A percentile compares a stretch with the other conserved stretches of the same genome.
phyloP scores from a whole-genome alignment of 345 rosid genomes.

The Camelina neglecta region DNA sequence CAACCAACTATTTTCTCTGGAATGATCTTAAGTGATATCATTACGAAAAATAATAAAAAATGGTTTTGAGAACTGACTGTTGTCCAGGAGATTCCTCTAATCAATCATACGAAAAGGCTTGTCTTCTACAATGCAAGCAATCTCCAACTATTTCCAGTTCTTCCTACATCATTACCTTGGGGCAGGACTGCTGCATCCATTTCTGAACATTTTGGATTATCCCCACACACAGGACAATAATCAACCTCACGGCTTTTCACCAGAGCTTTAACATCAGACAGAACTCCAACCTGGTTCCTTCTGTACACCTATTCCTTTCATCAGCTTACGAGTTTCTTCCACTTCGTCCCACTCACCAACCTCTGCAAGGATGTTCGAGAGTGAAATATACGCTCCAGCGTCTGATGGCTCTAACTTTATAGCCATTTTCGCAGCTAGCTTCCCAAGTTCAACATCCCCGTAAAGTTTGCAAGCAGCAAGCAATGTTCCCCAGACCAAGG shows the following conservation, averaged over 20 bases:
- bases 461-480: conserved; percentile 81
- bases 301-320: conserved; percentile 59
- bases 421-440: conserved; percentile 63
- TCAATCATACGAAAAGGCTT: neutral
- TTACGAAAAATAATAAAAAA: neutral
- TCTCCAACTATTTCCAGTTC: neutral
- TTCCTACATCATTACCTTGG: conserved; percentile 1
- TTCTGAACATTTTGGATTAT: conserved; percentile 12
- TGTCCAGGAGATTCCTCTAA: neutral
- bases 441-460: conserved; percentile 74
- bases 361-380: conserved; percentile 79
- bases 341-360: conserved; percentile 82
- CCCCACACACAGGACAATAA: conserved; percentile 7
- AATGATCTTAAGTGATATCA: conserved; percentile 3
- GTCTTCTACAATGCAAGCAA: conserved; percentile 4
- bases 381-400: conserved; percentile 68
- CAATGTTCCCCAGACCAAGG: conserved; percentile 76
- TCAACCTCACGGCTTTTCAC: conserved; percentile 10
- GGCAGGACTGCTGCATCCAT: conserved; percentile 6
- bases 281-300: conserved; percentile 80
- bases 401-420: conserved; percentile 59
- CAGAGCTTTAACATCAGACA: conserved; percentile 40
- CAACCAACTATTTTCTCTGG: neutral
- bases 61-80: neutral
- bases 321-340: conserved; percentile 55